Evolutionary conservation across 495 filamentous ascomycete species (phyloP), one percentile per base, ranked within the genome.

Genomic region (Daldinia grandis): DNA sequence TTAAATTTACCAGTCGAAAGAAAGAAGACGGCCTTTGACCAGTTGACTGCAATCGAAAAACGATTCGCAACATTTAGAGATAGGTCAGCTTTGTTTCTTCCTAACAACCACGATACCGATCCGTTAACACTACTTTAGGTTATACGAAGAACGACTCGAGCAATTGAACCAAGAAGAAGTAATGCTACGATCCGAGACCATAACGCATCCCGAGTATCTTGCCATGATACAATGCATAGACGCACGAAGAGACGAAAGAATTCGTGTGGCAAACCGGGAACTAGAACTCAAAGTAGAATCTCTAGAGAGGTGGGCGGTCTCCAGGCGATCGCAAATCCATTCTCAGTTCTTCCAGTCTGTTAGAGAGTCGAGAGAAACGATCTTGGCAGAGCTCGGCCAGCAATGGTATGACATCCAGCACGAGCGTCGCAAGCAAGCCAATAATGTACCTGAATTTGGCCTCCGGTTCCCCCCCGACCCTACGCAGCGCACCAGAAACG

Each of bases 331-430:
- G 44, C 93, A 97, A 76, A 85, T 92, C 40, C 90, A 95, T 72
- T 90, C 90, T 57, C 94, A 97, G 66, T 98, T 88, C 80, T 91
- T 92, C 79, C 95, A 98, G 76, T 84, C 86, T 8, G 85, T 93
- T 25, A 89, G 96, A 64, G 91, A 94, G 72, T 84, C 91, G 68
- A 87, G 96, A 28, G 95, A 98, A 71, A 83, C 82, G 54, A 86
- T 91, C n/a, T 84, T 97, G 5, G 90, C 93, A 67, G 82, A 88
- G 64, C 85, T 94, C 64, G 94, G 93, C 76, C 88, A 93, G 76
- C 87, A 93, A 66, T 95, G 92, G 82, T 96, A 97, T 78, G 88
- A 93, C 63, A 93, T 97, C 65, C 93, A 97, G 75, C 90, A 94
- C 78, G 94, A 97, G 76, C 88, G 95, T 54, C 87, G 95, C 80